Percentiles rank a stretch among this genome's conserved stretches.
These are phyloP conservation scores for Penicillium parvum DNA, from an alignment of 495 filamentous ascomycete genomes.

Conservation along the genomic window DNA sequence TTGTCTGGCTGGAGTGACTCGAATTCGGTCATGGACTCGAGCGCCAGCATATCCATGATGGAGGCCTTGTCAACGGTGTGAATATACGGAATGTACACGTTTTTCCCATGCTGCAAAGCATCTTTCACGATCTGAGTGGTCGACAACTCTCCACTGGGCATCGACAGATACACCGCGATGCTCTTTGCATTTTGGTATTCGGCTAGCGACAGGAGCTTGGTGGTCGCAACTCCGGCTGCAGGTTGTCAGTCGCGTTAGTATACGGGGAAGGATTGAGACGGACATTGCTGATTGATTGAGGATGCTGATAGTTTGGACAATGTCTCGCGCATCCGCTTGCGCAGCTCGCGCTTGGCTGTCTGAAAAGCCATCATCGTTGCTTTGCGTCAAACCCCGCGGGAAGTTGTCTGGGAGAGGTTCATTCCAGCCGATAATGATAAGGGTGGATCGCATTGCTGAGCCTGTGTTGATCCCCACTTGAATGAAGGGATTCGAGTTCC, in stretches of 20 bases:
- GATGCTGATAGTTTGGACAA: constrained; percentile 54
- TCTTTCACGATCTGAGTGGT: constrained; percentile 76
- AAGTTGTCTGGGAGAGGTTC: constrained; percentile 9
- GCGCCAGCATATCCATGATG: constrained; percentile 90
- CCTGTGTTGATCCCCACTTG: constrained; percentile 17
- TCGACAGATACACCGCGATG: constrained; percentile 87
- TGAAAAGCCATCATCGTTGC: constrained; percentile 46
- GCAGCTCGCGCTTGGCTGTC: constrained; percentile 68
- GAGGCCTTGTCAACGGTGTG: constrained; percentile 56
- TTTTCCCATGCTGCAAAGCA: constrained; percentile 71
- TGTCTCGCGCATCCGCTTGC: constrained; percentile 60
- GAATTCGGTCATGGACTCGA: constrained; percentile 70
- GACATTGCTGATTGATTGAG: constrained; percentile 64
- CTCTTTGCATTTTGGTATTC: constrained; percentile 67
- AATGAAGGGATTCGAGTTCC: constrained; percentile 23
- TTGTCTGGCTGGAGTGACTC: constrained; percentile 66
- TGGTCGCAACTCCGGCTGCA: constrained; percentile 55
- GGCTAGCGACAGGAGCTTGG: constrained; percentile 53
- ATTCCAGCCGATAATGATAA: constrained; percentile 24
- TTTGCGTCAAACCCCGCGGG: constrained; percentile 9
- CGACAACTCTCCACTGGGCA: constrained; percentile 79
- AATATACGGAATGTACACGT: constrained; percentile 88
- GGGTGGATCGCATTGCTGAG: constrained; percentile 14
- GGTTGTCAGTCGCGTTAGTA: constrained; percentile 10
- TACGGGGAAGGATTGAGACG: constrained; percentile 9